Conservation (phyloP, 805 yeast genomes). For the Lipomyces yamanashiensis region DNA sequence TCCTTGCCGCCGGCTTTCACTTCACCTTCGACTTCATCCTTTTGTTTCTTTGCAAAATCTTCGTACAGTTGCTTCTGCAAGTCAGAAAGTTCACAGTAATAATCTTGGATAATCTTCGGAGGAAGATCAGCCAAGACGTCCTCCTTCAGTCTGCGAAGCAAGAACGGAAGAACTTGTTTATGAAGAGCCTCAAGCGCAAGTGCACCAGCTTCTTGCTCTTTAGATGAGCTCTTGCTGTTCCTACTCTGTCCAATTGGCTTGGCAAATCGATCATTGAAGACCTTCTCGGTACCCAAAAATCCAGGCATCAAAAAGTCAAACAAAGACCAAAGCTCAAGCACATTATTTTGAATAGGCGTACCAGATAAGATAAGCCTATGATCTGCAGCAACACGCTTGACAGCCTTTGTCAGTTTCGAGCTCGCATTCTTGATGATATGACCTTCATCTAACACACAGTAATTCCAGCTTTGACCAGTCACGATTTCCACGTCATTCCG, state of each 20-base stretch:
- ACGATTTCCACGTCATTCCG: slow-evolving; percentile 82
- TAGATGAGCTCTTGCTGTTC: slow-evolving; percentile 78
- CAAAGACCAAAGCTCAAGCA: slow-evolving; percentile 93
- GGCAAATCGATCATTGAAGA: slow-evolving; percentile 94
- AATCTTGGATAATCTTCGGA: slow-evolving; percentile 97
- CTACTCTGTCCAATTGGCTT: slow-evolving; percentile 95
- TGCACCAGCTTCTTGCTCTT: slow-evolving; percentile 97
- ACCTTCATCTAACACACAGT: slow-evolving; percentile 96
- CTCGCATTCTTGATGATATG: slow-evolving; percentile 92
- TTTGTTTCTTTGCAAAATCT: slow-evolving; percentile 87
- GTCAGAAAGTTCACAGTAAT: slow-evolving; percentile 93
- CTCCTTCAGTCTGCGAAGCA: slow-evolving; percentile 93
- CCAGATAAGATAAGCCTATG: slow-evolving; percentile 92
- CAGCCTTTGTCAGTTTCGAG: slow-evolving; percentile 87
- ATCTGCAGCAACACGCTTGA: slow-evolving; percentile 78
- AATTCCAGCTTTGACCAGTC: slow-evolving; percentile 71
- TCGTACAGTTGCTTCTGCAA: slow-evolving; percentile 85
- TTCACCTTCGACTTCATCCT: slow-evolving; percentile 58
- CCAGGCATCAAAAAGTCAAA: slow-evolving; percentile 99
- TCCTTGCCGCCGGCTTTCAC: slow-evolving; percentile 46
- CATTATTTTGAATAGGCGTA: slow-evolving; percentile 97
- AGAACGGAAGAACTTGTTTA: slow-evolving; percentile 94
- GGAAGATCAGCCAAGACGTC: slow-evolving; percentile 96
- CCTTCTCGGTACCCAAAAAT: slow-evolving; percentile 90
- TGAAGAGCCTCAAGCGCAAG: slow-evolving; percentile 93